These are phyloP conservation scores for Hibiscus trionum DNA, from an alignment of 345 rosid genomes.

Conservation along the genomic window DNA sequence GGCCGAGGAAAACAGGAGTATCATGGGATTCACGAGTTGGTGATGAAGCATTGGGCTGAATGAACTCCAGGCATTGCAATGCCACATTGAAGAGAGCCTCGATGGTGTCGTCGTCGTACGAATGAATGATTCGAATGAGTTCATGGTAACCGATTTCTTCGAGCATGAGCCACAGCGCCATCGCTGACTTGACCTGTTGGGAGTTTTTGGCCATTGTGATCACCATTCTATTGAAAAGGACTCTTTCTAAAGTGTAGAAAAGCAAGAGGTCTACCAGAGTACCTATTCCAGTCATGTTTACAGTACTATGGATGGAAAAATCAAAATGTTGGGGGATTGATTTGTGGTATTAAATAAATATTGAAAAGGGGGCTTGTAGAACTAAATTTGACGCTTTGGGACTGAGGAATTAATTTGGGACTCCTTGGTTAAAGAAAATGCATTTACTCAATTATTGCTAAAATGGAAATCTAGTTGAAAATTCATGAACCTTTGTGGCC, in stretches of 20 bases:
- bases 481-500: not conserved
- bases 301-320: not conserved
- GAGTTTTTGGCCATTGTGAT: conserved; percentile 11
- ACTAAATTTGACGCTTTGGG: conserved; percentile 5
- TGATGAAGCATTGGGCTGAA: conserved; percentile 4
- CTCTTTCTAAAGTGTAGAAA: conserved; percentile 26
- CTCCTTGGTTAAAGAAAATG: conserved; percentile 9
- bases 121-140: conserved; percentile 17
- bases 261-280: conserved; percentile 27
- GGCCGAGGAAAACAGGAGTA: conserved; percentile 2
- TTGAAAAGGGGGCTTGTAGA: not conserved
- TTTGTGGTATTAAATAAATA: not conserved
- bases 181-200: conserved; percentile 17
- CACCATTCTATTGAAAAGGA: conserved; percentile 29
- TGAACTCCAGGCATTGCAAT: conserved; percentile 17
- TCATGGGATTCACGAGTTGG: conserved; percentile 3
- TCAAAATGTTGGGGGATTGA: not conserved
- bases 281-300: conserved; percentile 18
- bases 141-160: conserved; percentile 29
- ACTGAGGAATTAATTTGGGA: not conserved
- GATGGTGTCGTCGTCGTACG: conserved; percentile 15
- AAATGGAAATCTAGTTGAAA: not conserved
- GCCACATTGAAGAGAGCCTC: conserved; percentile 19
- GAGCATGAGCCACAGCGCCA: conserved; percentile 25
- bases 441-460: not conserved